A percentile compares a stretch with the other conserved stretches of the same genome.
Conservation (phyloP, 345 rosid genomes). For the Eucalyptus cloeziana region DNA sequence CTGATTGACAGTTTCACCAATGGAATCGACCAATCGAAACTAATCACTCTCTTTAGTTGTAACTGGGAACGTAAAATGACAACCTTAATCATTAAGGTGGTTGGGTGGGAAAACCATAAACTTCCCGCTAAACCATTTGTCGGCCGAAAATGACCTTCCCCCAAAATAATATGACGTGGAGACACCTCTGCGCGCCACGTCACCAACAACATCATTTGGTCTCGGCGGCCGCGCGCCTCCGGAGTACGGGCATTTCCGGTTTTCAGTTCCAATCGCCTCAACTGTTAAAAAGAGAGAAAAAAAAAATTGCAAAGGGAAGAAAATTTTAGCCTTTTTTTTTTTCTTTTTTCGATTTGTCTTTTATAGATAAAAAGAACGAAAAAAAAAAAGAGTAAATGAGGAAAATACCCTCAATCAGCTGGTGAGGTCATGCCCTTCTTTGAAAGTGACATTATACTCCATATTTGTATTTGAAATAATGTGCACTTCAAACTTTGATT, state of each 20-base stretch:
- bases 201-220: background rate
- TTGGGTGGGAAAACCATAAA: background rate
- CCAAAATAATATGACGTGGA: background rate
- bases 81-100: background rate
- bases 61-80: background rate
- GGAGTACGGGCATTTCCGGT: background rate
- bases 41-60: background rate
- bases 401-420: no score
- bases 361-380: no score
- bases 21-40: background rate
- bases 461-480: fast-evolving
- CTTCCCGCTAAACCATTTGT: background rate
- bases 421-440: no score
- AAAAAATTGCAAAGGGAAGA: no score
- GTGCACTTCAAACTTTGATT: no score
- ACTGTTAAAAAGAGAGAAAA: background rate
- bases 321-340: no score
- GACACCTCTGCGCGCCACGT: background rate
- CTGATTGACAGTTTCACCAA: background rate
- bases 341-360: no score
- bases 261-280: background rate
- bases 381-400: no score
- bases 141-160: background rate
- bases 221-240: background rate
- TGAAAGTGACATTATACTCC: no score